Evolutionary conservation across 371 early-diverging fungal genomes (phyloP).

Genomic region (Apophysomyces sp.): DNA sequence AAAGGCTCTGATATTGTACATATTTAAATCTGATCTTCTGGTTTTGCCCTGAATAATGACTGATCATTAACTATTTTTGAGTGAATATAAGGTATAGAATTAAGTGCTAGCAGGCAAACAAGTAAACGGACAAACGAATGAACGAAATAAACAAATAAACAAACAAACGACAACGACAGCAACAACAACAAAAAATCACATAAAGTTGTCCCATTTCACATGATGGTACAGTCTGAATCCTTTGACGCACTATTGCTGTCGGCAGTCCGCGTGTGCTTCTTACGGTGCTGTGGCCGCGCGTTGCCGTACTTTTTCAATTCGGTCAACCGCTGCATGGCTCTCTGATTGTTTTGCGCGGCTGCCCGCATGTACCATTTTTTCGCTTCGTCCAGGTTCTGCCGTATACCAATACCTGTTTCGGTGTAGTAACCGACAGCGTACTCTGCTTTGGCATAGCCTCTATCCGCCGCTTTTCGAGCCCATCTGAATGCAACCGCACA

Average conservation of each 20-base stretch:
- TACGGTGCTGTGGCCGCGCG: conserved; percentile 22
- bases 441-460: conserved; percentile 82
- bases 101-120: not conserved
- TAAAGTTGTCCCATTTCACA: conserved; percentile 18
- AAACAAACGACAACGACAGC: not conserved
- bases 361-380: conserved; percentile 77
- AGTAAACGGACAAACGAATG: no score
- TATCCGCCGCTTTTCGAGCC: conserved; percentile 87
- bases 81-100: not conserved
- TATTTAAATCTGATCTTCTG: not conserved
- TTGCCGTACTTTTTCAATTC: conserved; percentile 71
- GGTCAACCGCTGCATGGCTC: conserved; percentile 72
- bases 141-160: no score
- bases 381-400: conserved; percentile 70
- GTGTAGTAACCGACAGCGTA: conserved; percentile 88
- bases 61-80: not conserved
- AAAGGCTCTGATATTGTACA: not conserved
- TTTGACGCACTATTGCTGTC: conserved; percentile 25
- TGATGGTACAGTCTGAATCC: conserved; percentile 43
- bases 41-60: not conserved
- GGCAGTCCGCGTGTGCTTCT: conserved; percentile 32
- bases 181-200: not conserved
- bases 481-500: conserved; percentile 33
- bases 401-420: conserved; percentile 77
- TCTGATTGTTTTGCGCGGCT: conserved; percentile 72